Base-by-base conservation (phyloP, 2,329 filamentous ascomycete genomes). In the Hysterium pulicare region DNA sequence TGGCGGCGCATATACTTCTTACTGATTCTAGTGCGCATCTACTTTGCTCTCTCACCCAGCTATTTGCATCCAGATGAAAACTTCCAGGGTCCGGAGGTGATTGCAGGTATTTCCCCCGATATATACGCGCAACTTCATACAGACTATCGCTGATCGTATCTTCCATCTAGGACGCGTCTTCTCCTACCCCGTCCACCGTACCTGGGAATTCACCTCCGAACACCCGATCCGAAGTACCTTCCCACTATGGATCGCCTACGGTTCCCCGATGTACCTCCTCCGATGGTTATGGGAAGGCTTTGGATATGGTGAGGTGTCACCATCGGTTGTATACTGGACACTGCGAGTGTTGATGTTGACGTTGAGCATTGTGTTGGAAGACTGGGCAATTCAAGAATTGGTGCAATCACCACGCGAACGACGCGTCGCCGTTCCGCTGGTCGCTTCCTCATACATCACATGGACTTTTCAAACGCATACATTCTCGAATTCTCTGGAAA, bases 381-480 rank as follows among this genome's bases (percentile, higher is more conserved):
- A 98, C 72, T 97, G 93, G 91, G 93, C 93, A 9, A 80, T 98
- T 45, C 83, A 95, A 72, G 93, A 98, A 67, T 76, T 97, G 50
- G 83, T 96, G 42, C 82, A 83, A 48, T 86, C 85, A 30, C 82
- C 82, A 49, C 83, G 83, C 51, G 58, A 62, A n/a, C 83, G 89
- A 49, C 81, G 81, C 54, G 74, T 85, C 42, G 88, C 90, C 8
- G 80, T 94, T 33, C 75, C 94, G 34, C 77, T 98, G 44, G 86
- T 96, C 47, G 90, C 91, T 34, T 97, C 91, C 21, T 96, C 90
- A 20, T 98, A 97, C 70, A 91, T 96, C 55, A 98, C 93, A 36
- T 98, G 93, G 91, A 96, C 91, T 33, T 95, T 91, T 71, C 93
- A 98, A 70, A 93, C 89, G 15, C 93, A 98, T 69, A 97, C 93